phyloP scores from a whole-genome alignment of 192 early-diverging fungal species.

The Linderina pennispora region DNA sequence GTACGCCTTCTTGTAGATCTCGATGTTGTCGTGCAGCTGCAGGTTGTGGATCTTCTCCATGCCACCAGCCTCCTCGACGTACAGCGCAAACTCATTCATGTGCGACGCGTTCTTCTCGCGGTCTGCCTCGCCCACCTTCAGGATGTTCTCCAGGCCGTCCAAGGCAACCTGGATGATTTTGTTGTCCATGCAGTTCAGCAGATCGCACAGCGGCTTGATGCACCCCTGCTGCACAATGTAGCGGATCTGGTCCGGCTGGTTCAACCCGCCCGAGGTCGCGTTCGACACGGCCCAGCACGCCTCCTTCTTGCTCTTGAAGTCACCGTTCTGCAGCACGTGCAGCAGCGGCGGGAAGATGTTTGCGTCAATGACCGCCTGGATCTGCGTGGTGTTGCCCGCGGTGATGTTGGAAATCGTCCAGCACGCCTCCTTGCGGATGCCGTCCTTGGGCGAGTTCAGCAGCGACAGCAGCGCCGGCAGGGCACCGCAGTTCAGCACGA shows the following conservation, averaged over 20 bases:
- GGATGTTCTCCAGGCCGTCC: slow-evolving; percentile 96
- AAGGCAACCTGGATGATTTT: slow-evolving; percentile 97
- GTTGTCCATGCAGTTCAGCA: slow-evolving; percentile 85
- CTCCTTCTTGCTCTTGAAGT: slow-evolving; percentile 99
- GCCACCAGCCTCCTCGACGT: slow-evolving; percentile 89
- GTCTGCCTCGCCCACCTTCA: slow-evolving; percentile 92
- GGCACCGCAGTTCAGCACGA: slow-evolving; percentile 86
- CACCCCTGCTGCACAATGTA: slow-evolving; percentile 88
- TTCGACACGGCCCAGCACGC: slow-evolving; percentile 99
- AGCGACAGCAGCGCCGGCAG: slow-evolving; percentile 75
- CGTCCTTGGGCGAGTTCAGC: slow-evolving; percentile 85
- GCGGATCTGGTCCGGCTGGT: slow-evolving; percentile 88
- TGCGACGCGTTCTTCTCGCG: slow-evolving; percentile 49
- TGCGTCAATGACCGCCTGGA: slow-evolving; percentile 93
- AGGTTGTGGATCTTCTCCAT: slow-evolving; percentile 94
- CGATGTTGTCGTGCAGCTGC: slow-evolving; percentile 92
- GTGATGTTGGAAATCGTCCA: slow-evolving; percentile 99
- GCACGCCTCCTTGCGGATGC: slow-evolving; percentile 97
- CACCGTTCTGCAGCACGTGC: slow-evolving; percentile 75
- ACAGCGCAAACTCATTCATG: slow-evolving; percentile 82
- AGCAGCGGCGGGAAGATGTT: slow-evolving; percentile 91
- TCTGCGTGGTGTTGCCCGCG: slow-evolving; percentile 88
- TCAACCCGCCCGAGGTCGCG: slow-evolving; percentile 89
- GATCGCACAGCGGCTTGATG: slow-evolving; percentile 94
- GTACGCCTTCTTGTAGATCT: slow-evolving; percentile 97